Percentiles rank a stretch among this genome's conserved stretches.
Evolutionary conservation across 768 basidiomycete genomes (phyloP).

Genomic region (Suillus subaureus): DNA sequence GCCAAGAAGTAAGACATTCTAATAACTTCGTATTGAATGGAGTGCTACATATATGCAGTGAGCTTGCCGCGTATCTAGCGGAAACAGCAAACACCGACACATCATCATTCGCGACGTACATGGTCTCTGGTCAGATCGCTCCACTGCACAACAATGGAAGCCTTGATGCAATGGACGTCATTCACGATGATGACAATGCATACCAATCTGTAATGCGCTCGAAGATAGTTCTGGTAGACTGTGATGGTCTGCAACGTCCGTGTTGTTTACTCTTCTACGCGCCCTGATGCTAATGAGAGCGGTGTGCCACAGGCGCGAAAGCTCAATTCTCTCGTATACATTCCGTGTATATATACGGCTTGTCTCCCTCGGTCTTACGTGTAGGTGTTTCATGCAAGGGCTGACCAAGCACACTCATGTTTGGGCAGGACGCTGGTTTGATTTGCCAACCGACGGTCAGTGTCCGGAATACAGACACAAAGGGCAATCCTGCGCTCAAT

Average conservation of each 20-base stretch:
- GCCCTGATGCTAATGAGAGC: neutral
- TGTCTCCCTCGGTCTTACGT: constrained; percentile 64
- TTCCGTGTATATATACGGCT: constrained; percentile 68
- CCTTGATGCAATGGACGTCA: constrained; percentile 35
- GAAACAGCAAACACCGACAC: constrained; percentile 38
- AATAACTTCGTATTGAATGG: constrained; percentile 3
- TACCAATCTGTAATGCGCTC: constrained; percentile 47
- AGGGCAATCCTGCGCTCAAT: constrained; percentile 16
- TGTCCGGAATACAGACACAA: constrained; percentile 37
- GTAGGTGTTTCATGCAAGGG: constrained; percentile 40
- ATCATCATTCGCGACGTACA: constrained; percentile 60
- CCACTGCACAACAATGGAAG: constrained; percentile 16
- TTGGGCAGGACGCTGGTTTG: constrained; percentile 46
- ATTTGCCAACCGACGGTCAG: constrained; percentile 37
- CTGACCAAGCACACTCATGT: neutral
- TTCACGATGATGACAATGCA: constrained; percentile 44
- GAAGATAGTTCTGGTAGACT: constrained; percentile 61
- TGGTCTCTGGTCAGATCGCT: constrained; percentile 59
- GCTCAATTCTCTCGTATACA: constrained; percentile 52
- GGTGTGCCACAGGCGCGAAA: constrained; percentile 46
- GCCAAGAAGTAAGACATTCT: constrained; percentile 67
- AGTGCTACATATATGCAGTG: constrained; percentile 42
- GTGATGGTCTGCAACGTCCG: constrained; percentile 67
- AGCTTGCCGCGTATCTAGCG: constrained; percentile 60
- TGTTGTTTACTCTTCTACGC: constrained; percentile 5